Percentiles rank a stretch among this genome's conserved stretches.
Evolutionary conservation across 345 rosid genomes (phyloP).

Genomic region (Acer saccharum): DNA sequence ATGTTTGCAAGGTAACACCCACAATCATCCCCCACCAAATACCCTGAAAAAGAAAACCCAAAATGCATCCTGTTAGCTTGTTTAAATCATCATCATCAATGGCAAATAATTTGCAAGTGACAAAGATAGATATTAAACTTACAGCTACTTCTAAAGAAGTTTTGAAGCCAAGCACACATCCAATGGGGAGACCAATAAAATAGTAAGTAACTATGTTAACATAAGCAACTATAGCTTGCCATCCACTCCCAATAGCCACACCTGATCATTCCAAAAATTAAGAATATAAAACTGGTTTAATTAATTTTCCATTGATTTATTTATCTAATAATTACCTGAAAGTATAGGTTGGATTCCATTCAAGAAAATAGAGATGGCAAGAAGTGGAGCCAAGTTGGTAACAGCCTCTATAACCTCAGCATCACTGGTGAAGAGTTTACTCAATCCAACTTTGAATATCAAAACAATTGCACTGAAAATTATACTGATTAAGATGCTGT

Average conservation of each 20-base stretch:
- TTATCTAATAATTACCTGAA: constrained; percentile 49
- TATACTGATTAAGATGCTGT: constrained; percentile 58
- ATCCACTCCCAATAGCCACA: constrained; percentile 96
- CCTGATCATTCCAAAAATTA: constrained; percentile 30
- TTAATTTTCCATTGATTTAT: no score
- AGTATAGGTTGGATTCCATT: constrained; percentile 92
- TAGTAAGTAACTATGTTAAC: constrained; percentile 75
- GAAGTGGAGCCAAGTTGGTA: constrained; percentile 60
- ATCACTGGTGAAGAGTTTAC: constrained; percentile 71
- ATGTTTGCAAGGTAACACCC: constrained; percentile 75
- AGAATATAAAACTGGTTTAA: not conserved
- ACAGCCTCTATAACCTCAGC: constrained; percentile 58
- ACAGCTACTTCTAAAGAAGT: constrained; percentile 78
- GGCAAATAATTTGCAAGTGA: not conserved
- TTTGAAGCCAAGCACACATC: constrained; percentile 84
- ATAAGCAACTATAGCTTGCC: constrained; percentile 93
- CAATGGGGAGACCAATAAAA: constrained; percentile 84
- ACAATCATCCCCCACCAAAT: constrained; percentile 94
- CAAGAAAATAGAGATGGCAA: constrained; percentile 76
- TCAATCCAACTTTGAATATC: constrained; percentile 52
- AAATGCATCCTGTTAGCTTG: not conserved
- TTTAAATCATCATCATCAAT: not conserved
- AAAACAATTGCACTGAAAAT: constrained; percentile 53
- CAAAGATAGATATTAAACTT: constrained; percentile 17
- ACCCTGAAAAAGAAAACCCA: constrained; percentile 45